Evolutionary conservation across 768 basidiomycete genomes (phyloP), one percentile per base, ranked within the genome.

Genomic region (Sporobolomyces roseus): DNA sequence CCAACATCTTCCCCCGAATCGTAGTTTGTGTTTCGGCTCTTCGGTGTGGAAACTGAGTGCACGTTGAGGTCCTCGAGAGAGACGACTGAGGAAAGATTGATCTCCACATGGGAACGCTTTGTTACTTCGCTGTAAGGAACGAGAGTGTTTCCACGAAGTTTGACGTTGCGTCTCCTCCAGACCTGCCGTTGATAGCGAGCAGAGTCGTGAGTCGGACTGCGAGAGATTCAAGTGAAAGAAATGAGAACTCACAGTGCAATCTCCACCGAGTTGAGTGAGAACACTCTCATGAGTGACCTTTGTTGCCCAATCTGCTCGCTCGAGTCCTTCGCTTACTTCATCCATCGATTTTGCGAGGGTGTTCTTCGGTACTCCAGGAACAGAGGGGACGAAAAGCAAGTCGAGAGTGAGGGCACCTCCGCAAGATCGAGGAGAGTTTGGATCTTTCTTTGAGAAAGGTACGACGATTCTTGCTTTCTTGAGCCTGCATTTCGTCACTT

Each of bases 281-380:
- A 86, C 87, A 32, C 94, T 92, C 78, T 96, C 89, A 79, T 90
- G 91, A 79, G 94, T 93, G 27, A 91, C 90, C 72, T 88, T 84
- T 80, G 93, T 93, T 76, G 94, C 92, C 93, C 92, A 96, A 43
- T 88, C 87, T 63, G 91, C 87, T 75, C 93, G 88, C 66, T 90
- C 82, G 71, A 98, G 81, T 1, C 94, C 93, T 19, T 90, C 85
- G 74, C 88, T 84, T 74, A 91, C 93, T 75, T 97, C 94, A 62
- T 97, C 93, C 74, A 97, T 81, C 75, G 90, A 92, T 78, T 93
- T 88, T 19, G 94, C 93, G 25, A 97, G 81, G 68, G 90, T 84
- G 50, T 87, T 85, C 25, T 85, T 83, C 41, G 85, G 79, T 27
- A 96, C 81, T 23, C 91, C 91, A n/a, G 90, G 88, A 52, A 97